A percentile compares a stretch with the other conserved stretches of the same genome.
Conservation (phyloP, 1,284 basidiomycete genomes). For the Earliella scabrosa region DNA sequence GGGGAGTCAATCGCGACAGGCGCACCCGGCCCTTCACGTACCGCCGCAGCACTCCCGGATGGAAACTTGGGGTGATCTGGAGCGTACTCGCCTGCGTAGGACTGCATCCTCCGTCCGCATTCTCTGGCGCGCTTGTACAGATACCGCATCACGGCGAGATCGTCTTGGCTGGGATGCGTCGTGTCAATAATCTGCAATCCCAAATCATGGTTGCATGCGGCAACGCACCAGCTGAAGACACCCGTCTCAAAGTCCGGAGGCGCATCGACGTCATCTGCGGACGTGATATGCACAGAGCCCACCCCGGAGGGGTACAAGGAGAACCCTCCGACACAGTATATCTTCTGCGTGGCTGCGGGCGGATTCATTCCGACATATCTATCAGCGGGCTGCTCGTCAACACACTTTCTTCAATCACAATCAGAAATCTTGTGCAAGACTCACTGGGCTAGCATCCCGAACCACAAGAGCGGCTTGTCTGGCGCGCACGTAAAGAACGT, state of each 20-base stretch:
- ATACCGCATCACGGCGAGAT: slow-evolving; percentile 56
- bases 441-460: slow-evolving; percentile 23
- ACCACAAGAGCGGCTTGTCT: slow-evolving; percentile 48
- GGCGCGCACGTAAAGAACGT: slow-evolving; percentile 42
- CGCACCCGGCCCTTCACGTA: slow-evolving; percentile 29
- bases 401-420: neutral
- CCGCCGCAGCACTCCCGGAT: slow-evolving; percentile 45
- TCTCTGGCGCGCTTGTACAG: slow-evolving; percentile 65
- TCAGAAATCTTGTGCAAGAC: neutral
- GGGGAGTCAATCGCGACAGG: slow-evolving; percentile 48
- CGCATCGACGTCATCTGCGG: slow-evolving; percentile 39
- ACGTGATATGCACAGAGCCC: slow-evolving; percentile 49
- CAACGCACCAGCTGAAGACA: slow-evolving; percentile 2
- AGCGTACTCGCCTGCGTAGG: slow-evolving; percentile 56
- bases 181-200: neutral
- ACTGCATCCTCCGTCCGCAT: slow-evolving; percentile 57
- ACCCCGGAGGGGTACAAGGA: slow-evolving; percentile 42
- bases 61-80: slow-evolving; percentile 54
- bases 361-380: slow-evolving; percentile 2
- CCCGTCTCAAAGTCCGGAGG: slow-evolving; percentile 41
- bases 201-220: neutral
- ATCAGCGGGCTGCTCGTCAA: too few species aligned
- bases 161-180: slow-evolving; percentile 35
- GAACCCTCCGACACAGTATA: neutral
- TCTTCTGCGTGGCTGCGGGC: neutral